Evolutionary conservation across 768 basidiomycete species (phyloP), one percentile per base, ranked within the genome.

Genomic region (Hericium coralloides): DNA sequence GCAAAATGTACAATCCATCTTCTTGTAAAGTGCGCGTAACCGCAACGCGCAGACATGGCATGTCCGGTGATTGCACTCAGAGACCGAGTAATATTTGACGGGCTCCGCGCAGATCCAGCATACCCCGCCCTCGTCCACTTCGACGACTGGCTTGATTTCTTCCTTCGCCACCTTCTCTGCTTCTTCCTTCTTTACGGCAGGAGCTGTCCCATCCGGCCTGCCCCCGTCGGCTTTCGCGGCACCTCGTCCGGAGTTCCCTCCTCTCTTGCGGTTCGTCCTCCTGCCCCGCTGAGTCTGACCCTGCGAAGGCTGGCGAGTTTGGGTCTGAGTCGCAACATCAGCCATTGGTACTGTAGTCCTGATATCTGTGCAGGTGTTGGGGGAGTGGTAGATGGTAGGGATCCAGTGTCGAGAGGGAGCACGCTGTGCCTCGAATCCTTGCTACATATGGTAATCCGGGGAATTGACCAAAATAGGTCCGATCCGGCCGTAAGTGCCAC

Each of bases 31-130:
- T 3, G 92, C 92, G 39, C 95, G 74, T 26, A 98, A 71, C 7
- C 95, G 82, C 52, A 98, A 71, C 0, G 90, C 85, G 66, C 95
- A 99, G 58, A 95, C 85, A 71, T 97, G 94, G 75, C 95, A 98
- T 3, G 92, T 98, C 53, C 90, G 77, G 67, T 99, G 95, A 68
- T 92, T 92, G 72, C 95, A 99, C 55, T 87, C 81, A 17, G 94
- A 87, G 31, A 97, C 72, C 6, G 91, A 82, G 69, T 86, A 93
- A 67, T 92, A 95, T 66, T 89, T 93, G 70, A 95, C 85, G 4
- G 87, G 86, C 65, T 98, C 93, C 1, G 94, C 94, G 66, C 95
- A 97, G 70, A 98, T 98, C 81, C 85, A 95, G 72, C 95, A 98
- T 12, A 85, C 68, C 52, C 69, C 70, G 26, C 62, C 65, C 17